phyloP scores from a whole-genome alignment of 2,329 filamentous ascomycete genomes.

The Spiromastix sp. region DNA sequence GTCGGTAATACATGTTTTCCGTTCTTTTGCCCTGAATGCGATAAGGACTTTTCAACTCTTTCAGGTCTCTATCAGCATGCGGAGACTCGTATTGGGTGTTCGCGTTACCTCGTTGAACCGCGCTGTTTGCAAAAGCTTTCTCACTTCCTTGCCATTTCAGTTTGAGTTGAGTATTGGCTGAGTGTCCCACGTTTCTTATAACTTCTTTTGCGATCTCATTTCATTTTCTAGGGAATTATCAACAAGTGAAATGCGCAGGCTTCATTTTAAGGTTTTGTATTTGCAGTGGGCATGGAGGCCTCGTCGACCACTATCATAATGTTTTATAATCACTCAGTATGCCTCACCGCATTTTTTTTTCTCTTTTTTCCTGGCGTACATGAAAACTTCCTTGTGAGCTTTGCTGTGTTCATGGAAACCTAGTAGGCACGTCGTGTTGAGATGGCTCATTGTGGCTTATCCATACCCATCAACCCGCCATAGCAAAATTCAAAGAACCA shows the following conservation, averaged over 20 bases:
- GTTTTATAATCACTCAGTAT: neutral
- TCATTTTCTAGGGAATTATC: neutral
- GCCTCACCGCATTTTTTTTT: neutral
- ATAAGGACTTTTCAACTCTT: constrained; percentile 8
- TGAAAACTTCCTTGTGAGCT: no score
- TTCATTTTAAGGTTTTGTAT: no score
- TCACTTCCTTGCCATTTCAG: neutral
- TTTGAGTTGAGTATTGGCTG: neutral
- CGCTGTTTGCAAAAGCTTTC: neutral
- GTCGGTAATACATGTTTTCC: no score
- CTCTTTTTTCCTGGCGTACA: neutral
- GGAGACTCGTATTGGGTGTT: constrained; percentile 8
- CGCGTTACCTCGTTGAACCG: neutral
- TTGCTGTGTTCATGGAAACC: no score
- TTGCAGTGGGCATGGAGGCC: no score
- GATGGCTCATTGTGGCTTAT: no score
- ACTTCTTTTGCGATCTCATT: neutral
- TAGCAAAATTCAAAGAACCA: no score
- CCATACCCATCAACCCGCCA: no score
- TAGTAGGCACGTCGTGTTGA: no score
- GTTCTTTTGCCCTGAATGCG: constrained; percentile 13
- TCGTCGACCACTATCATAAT: no score
- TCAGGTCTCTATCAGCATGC: constrained; percentile 16
- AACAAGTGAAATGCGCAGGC: no score
- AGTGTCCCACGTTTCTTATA: neutral